A percentile compares a stretch with the other conserved stretches of the same genome.
These are phyloP conservation scores for Hortaea werneckii DNA, from an alignment of 2,329 filamentous ascomycete species.

Conservation along the genomic window DNA sequence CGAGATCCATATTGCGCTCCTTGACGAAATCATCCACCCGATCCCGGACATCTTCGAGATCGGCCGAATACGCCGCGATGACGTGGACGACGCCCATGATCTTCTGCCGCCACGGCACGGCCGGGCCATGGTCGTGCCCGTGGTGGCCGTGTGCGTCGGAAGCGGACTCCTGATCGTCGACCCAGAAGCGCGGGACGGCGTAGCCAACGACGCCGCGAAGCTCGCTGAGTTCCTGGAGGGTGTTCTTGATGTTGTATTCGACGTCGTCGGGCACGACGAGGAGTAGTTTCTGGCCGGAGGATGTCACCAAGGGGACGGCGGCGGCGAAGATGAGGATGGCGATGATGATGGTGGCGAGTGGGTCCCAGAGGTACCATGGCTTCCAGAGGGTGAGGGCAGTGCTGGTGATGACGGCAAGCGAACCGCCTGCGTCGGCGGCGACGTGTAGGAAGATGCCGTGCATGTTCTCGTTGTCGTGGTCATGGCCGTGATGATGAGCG, in stretches of 20 bases:
- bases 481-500: constrained; percentile 21
- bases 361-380: constrained; percentile 90
- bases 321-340: constrained; percentile 89
- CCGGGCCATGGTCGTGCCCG: not conserved
- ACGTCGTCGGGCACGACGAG: constrained; percentile 74
- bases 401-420: constrained; percentile 85
- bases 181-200: constrained; percentile 82
- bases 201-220: constrained; percentile 80
- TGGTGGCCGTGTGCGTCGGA: not conserved
- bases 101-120: constrained; percentile 24
- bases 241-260: constrained; percentile 81
- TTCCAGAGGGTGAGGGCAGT: constrained; percentile 79
- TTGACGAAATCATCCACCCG: constrained; percentile 63
- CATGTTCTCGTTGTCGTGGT: constrained; percentile 78
- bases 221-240: constrained; percentile 70
- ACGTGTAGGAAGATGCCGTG: constrained; percentile 94
- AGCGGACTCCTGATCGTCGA: constrained; percentile 53
- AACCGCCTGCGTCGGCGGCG: constrained; percentile 86
- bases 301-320: constrained; percentile 75
- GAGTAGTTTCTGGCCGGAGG: constrained; percentile 71
- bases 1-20: constrained; percentile 64
- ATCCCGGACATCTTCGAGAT: constrained; percentile 73
- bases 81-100: constrained; percentile 82
- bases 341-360: constrained; percentile 85
- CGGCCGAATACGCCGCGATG: constrained; percentile 59